Evolutionary conservation across 192 early-diverging fungal species (phyloP).

Genomic region (Coemansia sp.): DNA sequence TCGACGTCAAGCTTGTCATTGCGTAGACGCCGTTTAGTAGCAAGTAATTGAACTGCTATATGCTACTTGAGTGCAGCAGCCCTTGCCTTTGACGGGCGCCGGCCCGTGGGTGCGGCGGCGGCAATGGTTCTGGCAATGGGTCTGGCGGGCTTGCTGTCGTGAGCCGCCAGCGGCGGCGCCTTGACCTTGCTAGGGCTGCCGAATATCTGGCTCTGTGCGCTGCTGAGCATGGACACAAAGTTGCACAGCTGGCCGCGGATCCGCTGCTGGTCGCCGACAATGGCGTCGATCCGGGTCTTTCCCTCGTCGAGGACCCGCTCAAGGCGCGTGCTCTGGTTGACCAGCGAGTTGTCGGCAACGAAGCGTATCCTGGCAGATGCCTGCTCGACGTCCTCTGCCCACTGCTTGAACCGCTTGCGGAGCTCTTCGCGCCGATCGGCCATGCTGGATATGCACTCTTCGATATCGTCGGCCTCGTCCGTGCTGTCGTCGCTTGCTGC

Average conservation of each 20-base stretch:
- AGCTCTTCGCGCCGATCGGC: constrained; percentile 28
- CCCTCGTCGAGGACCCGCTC: constrained; percentile 26
- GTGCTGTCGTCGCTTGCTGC: neutral
- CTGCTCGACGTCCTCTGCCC: constrained; percentile 19
- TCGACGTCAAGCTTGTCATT: constrained; percentile 50
- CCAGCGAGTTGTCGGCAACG: constrained; percentile 39
- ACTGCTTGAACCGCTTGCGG: constrained; percentile 41
- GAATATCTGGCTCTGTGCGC: constrained; percentile 37
- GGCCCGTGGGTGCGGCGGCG: neutral
- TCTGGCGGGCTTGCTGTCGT: too few species aligned
- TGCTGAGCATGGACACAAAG: constrained; percentile 38
- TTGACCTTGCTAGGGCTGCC: neutral
- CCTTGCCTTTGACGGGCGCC: neutral
- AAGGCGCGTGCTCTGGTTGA: constrained; percentile 37
- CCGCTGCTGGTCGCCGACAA: constrained; percentile 17
- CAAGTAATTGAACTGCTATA: neutral
- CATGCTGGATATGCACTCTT: constrained; percentile 21
- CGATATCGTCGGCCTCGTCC: constrained; percentile 5
- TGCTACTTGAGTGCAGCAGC: neutral
- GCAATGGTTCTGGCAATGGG: neutral
- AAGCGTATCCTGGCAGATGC: constrained; percentile 14
- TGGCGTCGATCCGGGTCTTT: constrained; percentile 21
- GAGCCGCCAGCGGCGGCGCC: too few species aligned
- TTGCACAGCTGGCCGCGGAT: constrained; percentile 29
- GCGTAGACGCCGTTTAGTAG: constrained; percentile 11